Evolutionary conservation across 805 yeast species (phyloP).

Genomic region (Metschnikowia proteae): DNA sequence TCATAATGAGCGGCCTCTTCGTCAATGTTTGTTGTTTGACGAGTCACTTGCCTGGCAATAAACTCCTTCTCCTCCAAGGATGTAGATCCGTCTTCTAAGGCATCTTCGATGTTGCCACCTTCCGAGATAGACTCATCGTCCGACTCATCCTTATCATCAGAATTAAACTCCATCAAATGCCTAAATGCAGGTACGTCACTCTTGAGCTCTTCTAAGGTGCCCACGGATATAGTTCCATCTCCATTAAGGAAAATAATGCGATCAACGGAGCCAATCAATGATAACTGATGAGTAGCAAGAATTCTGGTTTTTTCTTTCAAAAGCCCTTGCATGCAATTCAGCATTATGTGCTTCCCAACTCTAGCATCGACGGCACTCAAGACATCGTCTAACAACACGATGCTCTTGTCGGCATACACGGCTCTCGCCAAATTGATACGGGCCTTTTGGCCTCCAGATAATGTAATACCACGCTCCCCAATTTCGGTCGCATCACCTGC

Average conservation of each 20-base stretch:
- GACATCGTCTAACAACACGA: slow-evolving; percentile 72
- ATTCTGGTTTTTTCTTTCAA: slow-evolving; percentile 60
- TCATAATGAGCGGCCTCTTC: slow-evolving; percentile 34
- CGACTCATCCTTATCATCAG: slow-evolving; percentile 18
- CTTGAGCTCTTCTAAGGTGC: slow-evolving; percentile 54
- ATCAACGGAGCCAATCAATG: slow-evolving; percentile 66
- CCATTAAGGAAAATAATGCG: slow-evolving; percentile 64
- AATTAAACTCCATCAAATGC: slow-evolving; percentile 38
- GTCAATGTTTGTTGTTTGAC: slow-evolving; percentile 21
- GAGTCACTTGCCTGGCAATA: slow-evolving; percentile 11
- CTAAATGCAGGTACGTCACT: slow-evolving; percentile 33
- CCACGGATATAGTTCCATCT: slow-evolving; percentile 58
- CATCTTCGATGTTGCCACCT: slow-evolving; percentile 18
- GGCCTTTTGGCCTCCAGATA: slow-evolving; percentile 90
- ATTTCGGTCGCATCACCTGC: slow-evolving; percentile 78
- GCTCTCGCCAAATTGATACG: slow-evolving; percentile 77
- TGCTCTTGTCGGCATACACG: slow-evolving; percentile 65
- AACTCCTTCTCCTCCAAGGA: slow-evolving; percentile 9
- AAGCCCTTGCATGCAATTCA: slow-evolving; percentile 60
- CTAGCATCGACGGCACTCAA: slow-evolving; percentile 84
- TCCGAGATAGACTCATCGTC: slow-evolving; percentile 20
- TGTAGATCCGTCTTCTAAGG: slow-evolving; percentile 8
- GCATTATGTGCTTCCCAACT: slow-evolving; percentile 77
- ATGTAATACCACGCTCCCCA: slow-evolving; percentile 81
- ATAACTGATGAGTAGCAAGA: slow-evolving; percentile 81